Conservation (phyloP, 768 basidiomycete genomes). For the Mycena galericulata region DNA sequence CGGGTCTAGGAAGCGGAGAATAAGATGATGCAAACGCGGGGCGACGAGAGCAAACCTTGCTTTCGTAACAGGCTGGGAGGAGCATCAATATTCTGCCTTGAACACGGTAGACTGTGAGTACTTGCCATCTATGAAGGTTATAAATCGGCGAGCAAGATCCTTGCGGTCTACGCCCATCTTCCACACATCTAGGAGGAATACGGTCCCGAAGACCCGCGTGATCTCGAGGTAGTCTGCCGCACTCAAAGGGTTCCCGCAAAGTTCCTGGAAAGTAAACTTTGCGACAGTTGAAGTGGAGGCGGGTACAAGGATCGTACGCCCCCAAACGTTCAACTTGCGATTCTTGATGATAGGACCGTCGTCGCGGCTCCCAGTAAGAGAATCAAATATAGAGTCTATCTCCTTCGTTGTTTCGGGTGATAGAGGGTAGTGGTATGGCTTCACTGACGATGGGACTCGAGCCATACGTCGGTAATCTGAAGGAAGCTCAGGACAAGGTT, state of each 20-base stretch:
- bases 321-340: conserved; percentile 88
- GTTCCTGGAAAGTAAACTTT: conserved; percentile 84
- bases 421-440: conserved; percentile 83
- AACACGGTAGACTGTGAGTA: too few relatives aligned
- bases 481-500: conserved; percentile 10
- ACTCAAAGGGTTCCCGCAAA: conserved; percentile 91
- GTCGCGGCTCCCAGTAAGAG: conserved; percentile 60
- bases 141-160: conserved; percentile 94
- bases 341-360: conserved; percentile 64
- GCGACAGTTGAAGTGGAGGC: conserved; percentile 86
- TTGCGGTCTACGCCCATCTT: conserved; percentile 90
- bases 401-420: conserved; percentile 78
- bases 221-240: conserved; percentile 98
- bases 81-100: too few relatives aligned
- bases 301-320: conserved; percentile 82
- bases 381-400: conserved; percentile 68
- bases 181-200: conserved; percentile 90
- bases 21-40: too few relatives aligned
- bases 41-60: conserved; percentile 76
- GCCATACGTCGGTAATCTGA: conserved; percentile 96
- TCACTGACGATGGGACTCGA: conserved; percentile 89
- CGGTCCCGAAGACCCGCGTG: conserved; percentile 86
- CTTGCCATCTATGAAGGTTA: conserved; percentile 95
- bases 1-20: conserved; percentile 70
- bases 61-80: conserved; percentile 88